Conservation (phyloP, 768 basidiomycete species). For the Auriculariales sp. region DNA sequence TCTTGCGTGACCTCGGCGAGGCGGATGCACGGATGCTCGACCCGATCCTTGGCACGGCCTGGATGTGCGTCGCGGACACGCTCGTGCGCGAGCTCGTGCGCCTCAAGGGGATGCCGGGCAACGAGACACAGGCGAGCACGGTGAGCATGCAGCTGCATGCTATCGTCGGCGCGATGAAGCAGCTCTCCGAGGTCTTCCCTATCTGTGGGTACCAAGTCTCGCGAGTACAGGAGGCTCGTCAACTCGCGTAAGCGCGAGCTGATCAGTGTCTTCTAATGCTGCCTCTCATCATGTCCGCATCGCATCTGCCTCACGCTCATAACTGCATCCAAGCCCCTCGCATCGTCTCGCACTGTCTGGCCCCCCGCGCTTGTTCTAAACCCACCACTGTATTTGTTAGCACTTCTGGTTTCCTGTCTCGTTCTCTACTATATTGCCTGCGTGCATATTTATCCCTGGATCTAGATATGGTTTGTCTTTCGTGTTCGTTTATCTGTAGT, state of each 20-base stretch:
- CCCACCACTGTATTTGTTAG: no score
- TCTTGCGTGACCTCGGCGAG: conserved; percentile 50
- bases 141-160: conserved; percentile 19
- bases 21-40: conserved; percentile 60
- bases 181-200: conserved; percentile 21
- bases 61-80: conserved; percentile 55
- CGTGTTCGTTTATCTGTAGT: no score
- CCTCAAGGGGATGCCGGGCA: conserved; percentile 11
- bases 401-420: no score
- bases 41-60: conserved; percentile 59
- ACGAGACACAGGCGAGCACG: conserved; percentile 5
- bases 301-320: no score
- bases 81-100: conserved; percentile 45
- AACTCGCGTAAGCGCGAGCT: not conserved
- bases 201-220: conserved; percentile 15
- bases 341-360: no score
- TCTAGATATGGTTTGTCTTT: no score
- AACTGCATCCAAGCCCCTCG: no score
- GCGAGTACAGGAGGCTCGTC: not conserved
- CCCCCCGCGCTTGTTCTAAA: no score
- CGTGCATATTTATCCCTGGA: no score
- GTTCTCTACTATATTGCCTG: no score
- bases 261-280: no score
- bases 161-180: conserved; percentile 20
- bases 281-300: no score